Evolutionary conservation across 1,139 yeast species (phyloP), one percentile per base, ranked within the genome.

Genomic region (Candida frijolesensis): DNA sequence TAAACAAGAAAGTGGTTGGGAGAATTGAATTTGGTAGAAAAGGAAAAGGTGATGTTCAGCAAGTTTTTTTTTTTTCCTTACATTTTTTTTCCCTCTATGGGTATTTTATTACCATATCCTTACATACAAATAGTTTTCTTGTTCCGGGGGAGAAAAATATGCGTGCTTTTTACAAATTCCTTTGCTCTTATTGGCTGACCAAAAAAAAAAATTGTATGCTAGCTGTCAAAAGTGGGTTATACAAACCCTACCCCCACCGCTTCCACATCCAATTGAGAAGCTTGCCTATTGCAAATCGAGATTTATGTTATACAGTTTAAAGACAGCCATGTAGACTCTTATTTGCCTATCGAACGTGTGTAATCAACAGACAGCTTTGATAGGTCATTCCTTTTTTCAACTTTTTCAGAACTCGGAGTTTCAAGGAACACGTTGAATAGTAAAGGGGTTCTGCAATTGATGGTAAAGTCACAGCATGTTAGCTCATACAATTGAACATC

Each of bases 91-190:
- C 25, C 15, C 15, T 16, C 14, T 44, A 15, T 18, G 25, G 37
- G 14, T 44, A n/a, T 12, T 40, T 45, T 37, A 35, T 42, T 19
- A 19, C 32, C n/a, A 29, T 38, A 25, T 25, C 29, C 29, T 25
- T 25, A 25, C 29, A 4, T 25, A 25, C 29, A 25, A 25, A 25
- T 25, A 25, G 10, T 22, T 43, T 22, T 34, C 33, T 43, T 34
- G 46, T 44, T 44, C 46, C 46, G 45, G 39, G 39, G 45, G 35
- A 15, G 19, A 22, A 30, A 42, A 35, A 34, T 25, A 15, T 44
- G 46, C 34, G 46, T 37, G 46, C 43, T 25, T 32, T 44, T 50
- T 44, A 50, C 52, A 50, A 50, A 50, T 50, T 50, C 37, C 52
- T 47, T 29, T 22, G 14, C 27, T 41, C 38, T 44, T 10, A 50